phyloP scores from a whole-genome alignment of 2,329 filamentous ascomycete species.

The Neonectria coccinea region DNA sequence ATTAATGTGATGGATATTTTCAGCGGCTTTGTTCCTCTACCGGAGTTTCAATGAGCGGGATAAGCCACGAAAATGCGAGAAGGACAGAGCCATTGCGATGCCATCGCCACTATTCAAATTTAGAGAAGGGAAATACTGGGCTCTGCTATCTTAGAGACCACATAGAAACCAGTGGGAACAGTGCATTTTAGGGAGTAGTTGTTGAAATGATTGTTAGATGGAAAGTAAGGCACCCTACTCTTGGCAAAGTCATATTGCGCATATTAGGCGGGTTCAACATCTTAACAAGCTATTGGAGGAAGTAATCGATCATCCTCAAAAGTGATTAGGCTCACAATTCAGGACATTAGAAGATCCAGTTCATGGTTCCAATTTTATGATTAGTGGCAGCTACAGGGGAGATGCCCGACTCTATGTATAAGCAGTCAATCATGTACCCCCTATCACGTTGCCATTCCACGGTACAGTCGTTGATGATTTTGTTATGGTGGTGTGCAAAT shows the following conservation, averaged over 20 bases:
- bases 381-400: neutral
- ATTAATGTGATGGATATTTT: conserved; percentile 44
- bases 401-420: neutral
- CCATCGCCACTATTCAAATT: neutral
- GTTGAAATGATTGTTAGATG: too few relatives aligned
- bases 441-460: neutral
- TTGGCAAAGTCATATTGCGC: too few relatives aligned
- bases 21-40: conserved; percentile 23
- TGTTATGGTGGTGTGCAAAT: neutral
- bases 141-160: too few relatives aligned
- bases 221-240: too few relatives aligned
- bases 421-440: neutral
- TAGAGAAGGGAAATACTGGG: neutral
- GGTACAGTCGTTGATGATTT: neutral
- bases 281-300: neutral
- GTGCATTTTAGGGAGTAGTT: too few relatives aligned
- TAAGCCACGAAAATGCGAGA: too few relatives aligned
- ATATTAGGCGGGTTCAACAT: neutral
- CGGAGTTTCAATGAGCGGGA: conserved; percentile 12
- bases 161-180: too few relatives aligned
- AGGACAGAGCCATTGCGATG: neutral
- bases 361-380: neutral
- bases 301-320: too few relatives aligned
- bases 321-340: neutral
- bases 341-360: neutral